Evolutionary conservation across 306 rosid species (phyloP), one percentile per base, ranked within the genome.

Genomic region (Benincasa hispida): DNA sequence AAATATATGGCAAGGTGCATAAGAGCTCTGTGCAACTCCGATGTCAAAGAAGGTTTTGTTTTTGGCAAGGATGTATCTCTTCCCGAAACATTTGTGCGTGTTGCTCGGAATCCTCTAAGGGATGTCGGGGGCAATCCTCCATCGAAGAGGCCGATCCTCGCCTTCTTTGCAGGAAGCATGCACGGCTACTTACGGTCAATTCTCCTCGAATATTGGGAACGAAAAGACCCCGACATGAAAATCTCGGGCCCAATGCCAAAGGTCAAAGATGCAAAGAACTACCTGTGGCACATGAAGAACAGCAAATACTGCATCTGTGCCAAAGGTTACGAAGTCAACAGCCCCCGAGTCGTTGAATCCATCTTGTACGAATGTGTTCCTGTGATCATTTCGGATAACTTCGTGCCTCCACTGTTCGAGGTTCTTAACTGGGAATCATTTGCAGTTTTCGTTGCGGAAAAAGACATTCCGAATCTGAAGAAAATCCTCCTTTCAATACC

Each of bases 221-320:
- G 89, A 84, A 95, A 86, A 84, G 98, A 94, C 51, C 87, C 96
- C 1, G 96, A 90, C 84, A 95, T 95, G 97, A 85, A 90, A 82
- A 90, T 95, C 68, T 77, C 85, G 1, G 87, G 90, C 6, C 81
- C 59, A 1, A 79, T 92, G 80, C 96, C 93, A 0, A 82, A 86
- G 74, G 89, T 58, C 28, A 89, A 81, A 79, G 89, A 88, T 51
- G 82, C 87, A 19, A 81, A 22, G 79, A 88, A 88, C 86, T 95
- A 92, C 79, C 42, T 81, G 3, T 72, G 83, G 21, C 80, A 83
- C 76, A 90, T 95, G 98, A 92, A 86, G 91, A 90, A 80, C 82
- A 92, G 98, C 89, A 92, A 88, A 78, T 95, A 83, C 83, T 95
- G 99, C 81, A 90, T 95, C 6, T 95, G 99, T 32, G 96, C 98